Percentiles rank a stretch among this genome's conserved stretches.
Evolutionary conservation across 2,329 filamentous ascomycete genomes (phyloP).

Genomic region (Phaeosphaeria sp.): DNA sequence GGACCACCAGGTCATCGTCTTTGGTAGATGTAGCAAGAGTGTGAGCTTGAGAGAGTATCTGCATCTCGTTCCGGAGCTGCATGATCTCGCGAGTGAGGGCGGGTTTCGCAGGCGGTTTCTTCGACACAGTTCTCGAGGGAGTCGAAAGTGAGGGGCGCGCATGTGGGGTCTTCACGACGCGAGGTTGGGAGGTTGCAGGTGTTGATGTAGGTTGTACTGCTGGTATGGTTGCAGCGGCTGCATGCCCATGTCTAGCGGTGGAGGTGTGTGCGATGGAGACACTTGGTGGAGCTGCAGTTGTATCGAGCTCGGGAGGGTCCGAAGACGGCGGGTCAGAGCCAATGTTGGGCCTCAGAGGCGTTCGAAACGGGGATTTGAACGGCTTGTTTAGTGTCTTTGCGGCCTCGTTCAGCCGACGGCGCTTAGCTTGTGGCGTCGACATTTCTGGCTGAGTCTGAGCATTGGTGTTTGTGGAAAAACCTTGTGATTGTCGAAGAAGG

Average conservation of each 20-base stretch:
- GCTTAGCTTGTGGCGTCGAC: slow-evolving; percentile 64
- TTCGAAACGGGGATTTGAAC: slow-evolving; percentile 73
- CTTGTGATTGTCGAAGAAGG: neutral
- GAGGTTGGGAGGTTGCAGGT: slow-evolving; percentile 10
- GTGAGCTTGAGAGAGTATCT: slow-evolving; percentile 51
- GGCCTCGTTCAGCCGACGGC: slow-evolving; percentile 67
- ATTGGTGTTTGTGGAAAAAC: slow-evolving; percentile 9
- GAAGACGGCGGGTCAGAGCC: slow-evolving; percentile 33
- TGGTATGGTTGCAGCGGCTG: neutral
- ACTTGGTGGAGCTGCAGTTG: slow-evolving; percentile 1
- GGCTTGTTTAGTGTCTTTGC: slow-evolving; percentile 69
- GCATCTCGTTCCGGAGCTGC: slow-evolving; percentile 47
- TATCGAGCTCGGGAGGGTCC: slow-evolving; percentile 26
- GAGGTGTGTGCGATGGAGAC: neutral
- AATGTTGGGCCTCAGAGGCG: slow-evolving; percentile 42
- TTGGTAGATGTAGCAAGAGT: slow-evolving; percentile 42
- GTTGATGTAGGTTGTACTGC: slow-evolving; percentile 1
- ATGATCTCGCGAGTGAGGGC: slow-evolving; percentile 41
- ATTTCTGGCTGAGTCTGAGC: slow-evolving; percentile 38
- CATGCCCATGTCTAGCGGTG: neutral
- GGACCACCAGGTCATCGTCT: slow-evolving; percentile 62
- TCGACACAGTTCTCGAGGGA: slow-evolving; percentile 14
- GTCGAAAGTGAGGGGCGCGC: slow-evolving; percentile 17
- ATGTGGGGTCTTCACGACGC: slow-evolving; percentile 18
- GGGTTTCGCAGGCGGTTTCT: slow-evolving; percentile 28